Percentiles rank a stretch among this genome's conserved stretches.
phyloP scores from a whole-genome alignment of 768 basidiomycete species.

The Amanita exitialis region DNA sequence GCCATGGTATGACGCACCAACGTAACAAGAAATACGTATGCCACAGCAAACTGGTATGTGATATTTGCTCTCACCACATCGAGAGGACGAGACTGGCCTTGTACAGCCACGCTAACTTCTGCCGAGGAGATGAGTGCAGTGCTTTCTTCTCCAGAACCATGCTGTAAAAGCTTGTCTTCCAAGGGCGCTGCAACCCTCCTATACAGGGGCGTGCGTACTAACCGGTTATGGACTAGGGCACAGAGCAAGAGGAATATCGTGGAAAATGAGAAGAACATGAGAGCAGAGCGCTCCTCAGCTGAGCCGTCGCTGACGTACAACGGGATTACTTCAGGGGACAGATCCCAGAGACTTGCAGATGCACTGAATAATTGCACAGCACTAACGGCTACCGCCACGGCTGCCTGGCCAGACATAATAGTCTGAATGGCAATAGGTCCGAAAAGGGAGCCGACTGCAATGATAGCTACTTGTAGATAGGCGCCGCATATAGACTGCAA shows the following conservation, averaged over 20 bases:
- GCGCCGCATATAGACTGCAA: conserved; percentile 53
- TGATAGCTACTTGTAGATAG: conserved; percentile 68
- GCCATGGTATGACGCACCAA: conserved; percentile 39
- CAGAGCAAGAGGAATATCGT: conserved; percentile 52
- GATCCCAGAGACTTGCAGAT: conserved; percentile 41
- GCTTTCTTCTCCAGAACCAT: conserved; percentile 19
- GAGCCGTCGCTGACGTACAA: conserved; percentile 25
- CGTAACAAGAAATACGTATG: conserved; percentile 71
- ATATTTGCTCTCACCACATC: conserved; percentile 50
- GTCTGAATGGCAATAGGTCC: conserved; percentile 65
- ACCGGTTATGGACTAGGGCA: conserved; percentile 43
- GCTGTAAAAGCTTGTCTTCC: conserved; percentile 23
- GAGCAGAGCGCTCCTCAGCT: conserved; percentile 61
- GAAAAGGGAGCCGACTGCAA: conserved; percentile 76
- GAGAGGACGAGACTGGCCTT: conserved; percentile 27
- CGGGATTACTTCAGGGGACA: conserved; percentile 18
- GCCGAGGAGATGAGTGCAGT: conserved; percentile 27
- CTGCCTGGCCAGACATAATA: conserved; percentile 79
- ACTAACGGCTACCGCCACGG: conserved; percentile 75
- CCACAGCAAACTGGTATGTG: conserved; percentile 60
- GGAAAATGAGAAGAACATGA: conserved; percentile 65
- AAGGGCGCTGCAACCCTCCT: conserved; percentile 37
- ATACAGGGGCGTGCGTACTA: conserved; percentile 52
- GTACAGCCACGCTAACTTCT: conserved; percentile 10
- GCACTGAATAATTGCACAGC: conserved; percentile 65